Base-by-base conservation (phyloP, 2,329 filamentous ascomycete species). In the Alternaria ethzedia region DNA sequence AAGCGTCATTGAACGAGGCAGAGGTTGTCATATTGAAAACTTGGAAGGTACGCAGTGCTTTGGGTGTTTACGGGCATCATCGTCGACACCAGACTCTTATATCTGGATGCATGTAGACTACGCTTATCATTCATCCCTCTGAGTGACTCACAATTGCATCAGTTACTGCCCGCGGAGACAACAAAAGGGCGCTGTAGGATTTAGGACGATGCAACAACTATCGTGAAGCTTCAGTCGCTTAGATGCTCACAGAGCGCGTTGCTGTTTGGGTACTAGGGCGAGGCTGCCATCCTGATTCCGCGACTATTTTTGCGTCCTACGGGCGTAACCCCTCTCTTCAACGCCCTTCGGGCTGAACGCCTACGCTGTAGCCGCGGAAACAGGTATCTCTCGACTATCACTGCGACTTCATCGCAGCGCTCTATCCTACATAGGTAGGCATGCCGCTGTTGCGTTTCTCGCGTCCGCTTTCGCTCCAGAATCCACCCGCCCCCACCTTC, bases 1-100 rank as follows among this genome's bases (percentile, higher is more conserved):
- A 66, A 20, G 66, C 61, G 50, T 69, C 57, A 11, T 72, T 63
- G 20, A 68, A 55, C 9, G 26, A 25, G 10, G 63, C 51, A 11
- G 59, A 28, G 20, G 57, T 45, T 61, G 62, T 25, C 36, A 61
- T 47, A 3, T 47, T 30, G 28, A 8, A 8, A 23, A 51, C 36
- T 30, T 10, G 20, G 20, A 36, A 44, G 21, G 36, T 21, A 15
- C 20, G 52, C 6, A 25, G 7, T 44, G 26, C 36, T 52, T 23
- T 26, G 15, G 41, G 41, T 54, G 11, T n/a, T 23, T 25, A 9
- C 15, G 2, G 8, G 5, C 12, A 17, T 32, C 28, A 23, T 23
- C 9, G 7, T 8, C 17, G 15, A 41, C 17, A 32, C 12, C 28
- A 17, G 20, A 4, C 28, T 28, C 9, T 10, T 51, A 23, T 36